Conservation (phyloP, 2,329 filamentous ascomycete species). For the Plectosphaerella plurivora region DNA sequence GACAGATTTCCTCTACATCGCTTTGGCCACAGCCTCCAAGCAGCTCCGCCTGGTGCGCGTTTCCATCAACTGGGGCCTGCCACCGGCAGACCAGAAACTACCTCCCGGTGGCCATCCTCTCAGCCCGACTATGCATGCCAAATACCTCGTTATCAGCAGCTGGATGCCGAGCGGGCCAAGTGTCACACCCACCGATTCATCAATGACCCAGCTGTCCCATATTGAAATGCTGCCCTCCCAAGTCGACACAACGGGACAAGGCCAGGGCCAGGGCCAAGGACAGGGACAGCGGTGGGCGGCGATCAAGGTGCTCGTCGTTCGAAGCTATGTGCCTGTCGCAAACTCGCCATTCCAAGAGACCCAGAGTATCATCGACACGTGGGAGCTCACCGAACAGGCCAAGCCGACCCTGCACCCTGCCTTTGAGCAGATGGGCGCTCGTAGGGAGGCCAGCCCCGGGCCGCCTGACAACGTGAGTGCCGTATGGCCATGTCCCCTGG, state of each 20-base stretch:
- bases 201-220: constrained; percentile 64
- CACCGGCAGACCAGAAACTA: constrained; percentile 51
- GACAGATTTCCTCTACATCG: constrained; percentile 21
- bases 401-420: constrained; percentile 66
- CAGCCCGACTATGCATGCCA: constrained; percentile 49
- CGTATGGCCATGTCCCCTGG: constrained; percentile 1
- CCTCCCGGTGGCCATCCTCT: constrained; percentile 40
- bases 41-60: constrained; percentile 73
- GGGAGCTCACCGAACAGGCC: constrained; percentile 70
- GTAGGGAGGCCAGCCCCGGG: constrained; percentile 46
- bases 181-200: constrained; percentile 39
- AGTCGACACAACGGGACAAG: constrained; percentile 44
- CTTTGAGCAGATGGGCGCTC: constrained; percentile 68
- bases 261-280: too few relatives aligned
- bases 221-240: constrained; percentile 68
- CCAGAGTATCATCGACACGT: constrained; percentile 74
- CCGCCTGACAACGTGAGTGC: constrained; percentile 1
- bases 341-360: constrained; percentile 57
- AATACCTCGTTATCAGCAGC: constrained; percentile 51
- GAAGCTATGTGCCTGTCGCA: constrained; percentile 54
- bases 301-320: constrained; percentile 68
- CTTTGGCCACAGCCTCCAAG: constrained; percentile 63
- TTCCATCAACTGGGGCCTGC: constrained; percentile 67
- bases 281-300: constrained; percentile 46
- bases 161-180: constrained; percentile 47